Evolutionary conservation across 441 rosid genomes (phyloP), one percentile per base, ranked within the genome.

Genomic region (Daphne laureola): DNA sequence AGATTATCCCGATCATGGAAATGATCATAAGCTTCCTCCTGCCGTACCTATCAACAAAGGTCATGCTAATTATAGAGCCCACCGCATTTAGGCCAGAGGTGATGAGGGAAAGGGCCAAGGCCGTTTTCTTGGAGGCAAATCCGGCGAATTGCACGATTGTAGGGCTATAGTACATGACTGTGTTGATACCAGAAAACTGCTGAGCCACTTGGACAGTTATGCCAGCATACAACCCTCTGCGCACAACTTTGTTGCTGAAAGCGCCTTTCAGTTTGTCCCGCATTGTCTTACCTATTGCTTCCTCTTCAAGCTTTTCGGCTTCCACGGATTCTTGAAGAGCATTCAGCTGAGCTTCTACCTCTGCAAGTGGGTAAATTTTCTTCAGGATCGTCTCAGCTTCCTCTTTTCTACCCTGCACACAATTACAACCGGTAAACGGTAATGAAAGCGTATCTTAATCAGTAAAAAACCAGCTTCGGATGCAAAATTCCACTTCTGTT

Each of bases 121-220:
- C 90, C 0, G 89, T 82, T 3, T 63, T 69, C 54, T 90, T 90
- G 0, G 96, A 90, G 3, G 96, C 92, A 27, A 76, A 85, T 46
- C 96, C 98, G 0, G 92, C 96, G 17, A 87, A 73, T 46, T 87
- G 95, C 23, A 90, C 84, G 5, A 87, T 90, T 12, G 95, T 70
- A 21, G 25, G 25, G 25, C 25, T 21, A 4, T 21, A 21, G 25
- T 21, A 21, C 25, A 21, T 21, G 25, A 84, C 95, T 0, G 95
- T 86, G 70, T 91, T 91, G 66, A 88, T 91, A 23, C 98, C 98
- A 6, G 80, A 86, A 51, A 86, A 88, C 65, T 88, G 96, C 51
- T 88, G 95, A 17, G 83, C 92, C 25, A 86, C 90, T 51, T 88
- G 96, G 13, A 82, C 90, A 0, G 89, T 82, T 23, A 91, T 67